Percentiles rank a stretch among this genome's conserved stretches.
Evolutionary conservation across 2,329 filamentous ascomycete genomes (phyloP).

Genomic region (Microcyclosporella mali): DNA sequence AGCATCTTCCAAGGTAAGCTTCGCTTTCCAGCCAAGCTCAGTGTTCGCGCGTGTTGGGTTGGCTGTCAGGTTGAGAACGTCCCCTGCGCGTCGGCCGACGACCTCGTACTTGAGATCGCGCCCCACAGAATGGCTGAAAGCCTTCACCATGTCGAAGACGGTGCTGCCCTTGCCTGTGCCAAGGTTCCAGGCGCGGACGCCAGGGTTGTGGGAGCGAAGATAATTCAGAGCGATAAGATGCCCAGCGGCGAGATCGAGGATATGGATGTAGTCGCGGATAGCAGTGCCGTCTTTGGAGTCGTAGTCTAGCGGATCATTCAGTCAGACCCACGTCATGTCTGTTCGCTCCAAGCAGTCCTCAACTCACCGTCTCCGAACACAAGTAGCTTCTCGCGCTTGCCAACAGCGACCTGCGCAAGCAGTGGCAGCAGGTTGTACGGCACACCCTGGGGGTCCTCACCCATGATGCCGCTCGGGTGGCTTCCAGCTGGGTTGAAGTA

Average conservation of each 20-base stretch:
- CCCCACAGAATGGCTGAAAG: conserved; percentile 82
- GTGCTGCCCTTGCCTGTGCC: conserved; percentile 92
- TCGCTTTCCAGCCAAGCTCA: conserved; percentile 88
- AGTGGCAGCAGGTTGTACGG: conserved; percentile 94
- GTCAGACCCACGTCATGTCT: conserved; percentile 7
- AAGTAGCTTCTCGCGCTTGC: conserved; percentile 85
- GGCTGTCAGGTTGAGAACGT: conserved; percentile 90
- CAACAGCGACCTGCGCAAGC: conserved; percentile 90
- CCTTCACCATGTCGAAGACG: conserved; percentile 94
- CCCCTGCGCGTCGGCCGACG: conserved; percentile 71
- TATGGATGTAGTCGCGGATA: conserved; percentile 97
- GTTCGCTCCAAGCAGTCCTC: conserved; percentile 1
- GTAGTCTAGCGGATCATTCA: conserved; percentile 63
- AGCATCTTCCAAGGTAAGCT: conserved; percentile 83
- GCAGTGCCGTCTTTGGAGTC: conserved; percentile 81
- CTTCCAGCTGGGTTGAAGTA: conserved; percentile 98
- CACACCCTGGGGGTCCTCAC: conserved; percentile 91
- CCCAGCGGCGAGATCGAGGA: conserved; percentile 79
- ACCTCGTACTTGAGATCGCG: conserved; percentile 82
- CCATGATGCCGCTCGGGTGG: conserved; percentile 94
- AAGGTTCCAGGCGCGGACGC: conserved; percentile 92
- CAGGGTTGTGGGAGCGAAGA: conserved; percentile 75
- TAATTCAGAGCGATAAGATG: conserved; percentile 87
- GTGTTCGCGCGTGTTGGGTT: conserved; percentile 80
- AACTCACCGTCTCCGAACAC: conserved; percentile 84